Evolutionary conservation across 1,284 basidiomycete genomes (phyloP).

Genomic region (Sporisorium iseilematis-ciliati): DNA sequence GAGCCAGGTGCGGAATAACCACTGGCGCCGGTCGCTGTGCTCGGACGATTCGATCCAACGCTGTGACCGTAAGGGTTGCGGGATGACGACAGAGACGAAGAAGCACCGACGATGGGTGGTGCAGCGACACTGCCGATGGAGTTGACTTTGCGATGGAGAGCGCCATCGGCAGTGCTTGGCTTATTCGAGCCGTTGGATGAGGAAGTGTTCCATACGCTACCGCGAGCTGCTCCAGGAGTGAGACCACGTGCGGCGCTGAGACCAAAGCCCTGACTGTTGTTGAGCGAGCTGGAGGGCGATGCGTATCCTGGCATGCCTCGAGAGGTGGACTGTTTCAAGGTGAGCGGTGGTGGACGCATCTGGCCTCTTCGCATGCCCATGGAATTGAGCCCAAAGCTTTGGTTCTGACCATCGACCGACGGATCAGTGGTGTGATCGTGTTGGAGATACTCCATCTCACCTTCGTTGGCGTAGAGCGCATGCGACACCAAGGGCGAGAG

Average conservation of each 20-base stretch:
- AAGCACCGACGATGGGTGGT: constrained; percentile 26
- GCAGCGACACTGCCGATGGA: constrained; percentile 45
- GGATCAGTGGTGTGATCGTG: constrained; percentile 30
- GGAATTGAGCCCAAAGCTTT: constrained; percentile 30
- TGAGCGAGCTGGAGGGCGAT: constrained; percentile 40
- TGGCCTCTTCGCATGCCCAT: constrained; percentile 45
- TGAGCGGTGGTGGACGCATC: constrained; percentile 51
- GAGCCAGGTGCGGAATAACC: constrained; percentile 19
- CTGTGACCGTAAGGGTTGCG: constrained; percentile 22
- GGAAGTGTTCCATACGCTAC: constrained; percentile 32
- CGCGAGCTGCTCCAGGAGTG: constrained; percentile 42
- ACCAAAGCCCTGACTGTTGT: constrained; percentile 54
- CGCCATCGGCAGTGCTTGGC: constrained; percentile 26
- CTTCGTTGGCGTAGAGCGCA: constrained; percentile 29
- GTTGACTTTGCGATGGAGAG: constrained; percentile 54
- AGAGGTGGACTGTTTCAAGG: constrained; percentile 45
- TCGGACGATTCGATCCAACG: constrained; percentile 39
- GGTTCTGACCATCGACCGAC: constrained; percentile 8
- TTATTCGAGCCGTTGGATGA: constrained; percentile 29
- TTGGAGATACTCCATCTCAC: constrained; percentile 51
- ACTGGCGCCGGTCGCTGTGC: constrained; percentile 57
- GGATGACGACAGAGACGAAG: constrained; percentile 14
- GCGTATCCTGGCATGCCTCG: constrained; percentile 49
- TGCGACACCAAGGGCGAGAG: constrained; percentile 32
- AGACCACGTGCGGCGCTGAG: constrained; percentile 55